phyloP scores from a whole-genome alignment of 169 alveolate genomes.

The Cryptosporidium meleagridis region DNA sequence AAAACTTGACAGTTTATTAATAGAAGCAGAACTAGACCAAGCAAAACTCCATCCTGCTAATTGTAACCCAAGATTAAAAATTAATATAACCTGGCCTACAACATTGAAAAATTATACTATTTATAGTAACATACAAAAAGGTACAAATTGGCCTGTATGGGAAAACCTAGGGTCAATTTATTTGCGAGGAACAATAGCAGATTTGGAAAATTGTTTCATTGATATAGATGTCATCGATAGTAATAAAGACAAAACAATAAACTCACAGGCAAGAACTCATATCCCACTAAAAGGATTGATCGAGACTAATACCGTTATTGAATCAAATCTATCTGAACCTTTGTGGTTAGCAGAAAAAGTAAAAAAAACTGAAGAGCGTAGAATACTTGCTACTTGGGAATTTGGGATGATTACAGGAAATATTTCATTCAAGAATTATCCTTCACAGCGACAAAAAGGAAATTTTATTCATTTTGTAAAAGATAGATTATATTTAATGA shows the following conservation, averaged over 20 bases:
- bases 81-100: conserved; percentile 41
- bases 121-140: conserved; percentile 34
- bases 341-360: conserved; percentile 31
- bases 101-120: conserved; percentile 28
- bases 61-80: conserved; percentile 57
- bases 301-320: conserved; percentile 46
- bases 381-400: conserved; percentile 56
- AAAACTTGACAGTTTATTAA: conserved; percentile 42
- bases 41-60: conserved; percentile 59
- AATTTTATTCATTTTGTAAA: conserved; percentile 44
- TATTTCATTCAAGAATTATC: conserved; percentile 66
- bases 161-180: conserved; percentile 84
- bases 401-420: conserved; percentile 54
- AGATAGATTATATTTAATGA: conserved; percentile 47
- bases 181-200: conserved; percentile 85
- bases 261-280: conserved; percentile 60
- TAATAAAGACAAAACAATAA: conserved; percentile 42
- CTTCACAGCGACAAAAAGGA: conserved; percentile 59
- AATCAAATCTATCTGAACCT: conserved; percentile 57
- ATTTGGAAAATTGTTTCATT: conserved; percentile 82
- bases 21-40: conserved; percentile 48
- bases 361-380: conserved; percentile 18
- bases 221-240: conserved; percentile 81
- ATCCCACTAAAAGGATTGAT: conserved; percentile 67
- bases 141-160: conserved; percentile 81